A percentile compares a stretch with the other conserved stretches of the same genome.
These are phyloP conservation scores for Aristolochia californica DNA, from an alignment of 164 flowering plant genomes.

Conservation along the genomic window DNA sequence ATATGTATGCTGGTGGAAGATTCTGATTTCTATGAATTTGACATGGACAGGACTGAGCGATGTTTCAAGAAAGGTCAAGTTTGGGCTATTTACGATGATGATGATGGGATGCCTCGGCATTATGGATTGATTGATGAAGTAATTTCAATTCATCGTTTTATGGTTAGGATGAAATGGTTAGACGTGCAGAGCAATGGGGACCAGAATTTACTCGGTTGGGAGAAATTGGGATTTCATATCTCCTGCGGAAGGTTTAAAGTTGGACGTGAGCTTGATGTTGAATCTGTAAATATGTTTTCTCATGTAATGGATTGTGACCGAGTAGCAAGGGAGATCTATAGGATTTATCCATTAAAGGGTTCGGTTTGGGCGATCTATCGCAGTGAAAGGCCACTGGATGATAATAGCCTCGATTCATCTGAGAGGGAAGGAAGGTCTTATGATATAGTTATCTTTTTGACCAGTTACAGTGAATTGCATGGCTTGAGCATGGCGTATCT, in stretches of 20 bases:
- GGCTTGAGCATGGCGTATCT: slow-evolving; percentile 87
- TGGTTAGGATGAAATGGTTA: slow-evolving; percentile 68
- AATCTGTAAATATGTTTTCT: slow-evolving; percentile 60
- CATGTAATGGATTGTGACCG: slow-evolving; percentile 73
- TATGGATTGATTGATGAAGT: slow-evolving; percentile 72
- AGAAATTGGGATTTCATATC: slow-evolving; percentile 33
- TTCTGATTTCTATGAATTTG: slow-evolving; percentile 86
- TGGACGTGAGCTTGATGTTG: slow-evolving; percentile 27
- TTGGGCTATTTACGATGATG: slow-evolving; percentile 80
- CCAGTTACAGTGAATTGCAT: slow-evolving; percentile 65
- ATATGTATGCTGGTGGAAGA: slow-evolving; percentile 59
- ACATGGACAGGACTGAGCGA: slow-evolving; percentile 61
- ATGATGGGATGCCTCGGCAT: slow-evolving; percentile 90
- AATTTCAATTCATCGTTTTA: slow-evolving; percentile 57
- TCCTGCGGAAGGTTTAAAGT: slow-evolving; percentile 74
- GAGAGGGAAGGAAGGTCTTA: slow-evolving; percentile 20
- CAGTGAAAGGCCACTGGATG: slow-evolving; percentile 17
- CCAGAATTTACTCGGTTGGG: slow-evolving; percentile 26
- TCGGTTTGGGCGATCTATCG: slow-evolving; percentile 82
- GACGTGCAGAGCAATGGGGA: slow-evolving; percentile 44
- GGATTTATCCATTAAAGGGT: slow-evolving; percentile 80
- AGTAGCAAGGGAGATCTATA: slow-evolving; percentile 60
- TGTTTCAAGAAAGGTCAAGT: slow-evolving; percentile 77
- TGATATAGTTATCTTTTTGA: slow-evolving; percentile 57
- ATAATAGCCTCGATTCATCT: slow-evolving; percentile 6